These are phyloP conservation scores for Fonsecaea multimorphosa DNA, from an alignment of 2,329 filamentous ascomycete genomes.

Conservation along the genomic window DNA sequence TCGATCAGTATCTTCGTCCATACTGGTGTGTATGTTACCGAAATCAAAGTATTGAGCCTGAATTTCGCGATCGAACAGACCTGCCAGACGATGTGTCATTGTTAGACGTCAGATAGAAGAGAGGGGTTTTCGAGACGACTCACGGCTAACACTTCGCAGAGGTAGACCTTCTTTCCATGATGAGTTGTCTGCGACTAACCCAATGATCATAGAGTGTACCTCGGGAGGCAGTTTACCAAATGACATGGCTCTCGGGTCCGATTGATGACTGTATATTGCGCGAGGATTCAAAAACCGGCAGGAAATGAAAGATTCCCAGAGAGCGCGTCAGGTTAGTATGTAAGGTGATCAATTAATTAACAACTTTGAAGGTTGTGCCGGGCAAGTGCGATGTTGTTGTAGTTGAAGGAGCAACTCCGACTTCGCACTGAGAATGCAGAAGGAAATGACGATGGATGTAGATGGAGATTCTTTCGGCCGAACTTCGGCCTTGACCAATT, in stretches of 20 bases:
- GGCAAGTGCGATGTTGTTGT: not conserved
- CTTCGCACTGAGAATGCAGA: not conserved
- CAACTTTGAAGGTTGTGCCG: too few species aligned
- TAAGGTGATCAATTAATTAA: too few species aligned
- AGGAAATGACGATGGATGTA: not conserved
- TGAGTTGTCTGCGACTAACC: slow-evolving; percentile 4
- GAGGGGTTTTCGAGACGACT: not conserved
- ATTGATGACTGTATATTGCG: not conserved
- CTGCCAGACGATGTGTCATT: slow-evolving; percentile 8
- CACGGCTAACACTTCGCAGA: slow-evolving; percentile 13
- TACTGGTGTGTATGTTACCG: not conserved
- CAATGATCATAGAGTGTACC: slow-evolving; percentile 12
- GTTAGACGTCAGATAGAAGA: not conserved
- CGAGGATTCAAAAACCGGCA: not conserved
- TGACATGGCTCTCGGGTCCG: slow-evolving; percentile 1
- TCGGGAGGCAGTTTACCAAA: slow-evolving; percentile 10
- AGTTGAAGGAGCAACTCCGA: not conserved
- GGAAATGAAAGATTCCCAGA: not conserved
- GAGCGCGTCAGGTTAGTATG: too few species aligned
- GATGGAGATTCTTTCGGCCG: not conserved
- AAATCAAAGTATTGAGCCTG: slow-evolving; percentile 18
- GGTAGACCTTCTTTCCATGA: slow-evolving; percentile 12
- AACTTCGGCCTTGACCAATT: not conserved
- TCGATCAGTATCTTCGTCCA: not conserved
- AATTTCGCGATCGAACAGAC: slow-evolving; percentile 15